phyloP scores from a whole-genome alignment of 495 filamentous ascomycete species.

The Daldinia loculata region DNA sequence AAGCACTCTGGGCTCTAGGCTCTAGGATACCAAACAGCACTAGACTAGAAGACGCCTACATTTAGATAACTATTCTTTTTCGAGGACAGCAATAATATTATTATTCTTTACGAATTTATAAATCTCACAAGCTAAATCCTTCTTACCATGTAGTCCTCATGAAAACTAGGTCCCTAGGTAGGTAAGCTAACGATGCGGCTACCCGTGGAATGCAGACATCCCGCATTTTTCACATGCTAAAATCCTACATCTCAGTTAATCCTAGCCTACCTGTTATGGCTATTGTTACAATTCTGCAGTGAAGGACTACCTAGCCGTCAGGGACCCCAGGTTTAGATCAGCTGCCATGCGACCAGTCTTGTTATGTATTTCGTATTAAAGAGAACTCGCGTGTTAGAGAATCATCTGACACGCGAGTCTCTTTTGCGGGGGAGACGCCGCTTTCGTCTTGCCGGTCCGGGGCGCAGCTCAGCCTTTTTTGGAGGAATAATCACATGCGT shows the following conservation, averaged over 20 bases:
- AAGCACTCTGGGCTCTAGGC: neutral
- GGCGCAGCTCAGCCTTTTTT: conserved; percentile 16
- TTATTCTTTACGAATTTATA: neutral
- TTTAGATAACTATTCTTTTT: neutral
- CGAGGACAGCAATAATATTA: neutral
- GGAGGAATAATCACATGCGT: conserved; percentile 33
- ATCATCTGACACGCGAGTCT: conserved; percentile 42
- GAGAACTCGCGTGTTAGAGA: neutral
- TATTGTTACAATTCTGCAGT: neutral
- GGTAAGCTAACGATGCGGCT: neutral
- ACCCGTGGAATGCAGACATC: conserved; percentile 5
- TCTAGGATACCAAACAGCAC: neutral
- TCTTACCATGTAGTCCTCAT: neutral
- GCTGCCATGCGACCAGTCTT: conserved; percentile 15
- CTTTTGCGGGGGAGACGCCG: conserved; percentile 36
- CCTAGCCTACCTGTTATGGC: neutral
- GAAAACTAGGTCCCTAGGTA: neutral
- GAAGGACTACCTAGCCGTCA: conserved; percentile 13
- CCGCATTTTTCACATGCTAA: conserved; percentile 36
- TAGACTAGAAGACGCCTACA: neutral
- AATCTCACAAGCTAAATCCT: neutral
- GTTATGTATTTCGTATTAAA: conserved; percentile 24
- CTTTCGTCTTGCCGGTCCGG: conserved; percentile 31
- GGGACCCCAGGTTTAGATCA: conserved; percentile 25
- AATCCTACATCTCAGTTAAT: conserved; percentile 3